Base-by-base conservation (phyloP, 345 rosid genomes). In the Salix arbutifolia region DNA sequence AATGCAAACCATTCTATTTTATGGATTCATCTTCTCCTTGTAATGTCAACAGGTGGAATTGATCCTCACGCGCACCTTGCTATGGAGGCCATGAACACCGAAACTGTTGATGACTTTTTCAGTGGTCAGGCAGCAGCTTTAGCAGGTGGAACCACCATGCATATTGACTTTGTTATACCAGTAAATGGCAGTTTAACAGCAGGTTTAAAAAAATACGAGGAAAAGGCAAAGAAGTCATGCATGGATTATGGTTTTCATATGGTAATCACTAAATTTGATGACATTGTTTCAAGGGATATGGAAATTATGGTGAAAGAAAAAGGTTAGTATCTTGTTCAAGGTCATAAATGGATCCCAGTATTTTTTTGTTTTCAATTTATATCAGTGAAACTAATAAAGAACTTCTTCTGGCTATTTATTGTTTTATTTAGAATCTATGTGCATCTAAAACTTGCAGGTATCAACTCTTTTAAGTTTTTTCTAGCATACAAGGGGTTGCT, bases 101-200 rank as follows among this genome's bases (percentile, higher is more conserved):
- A 88, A 86, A 79, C 96, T 8, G 65, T 90, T 75, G 99, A 96
- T 77, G 97, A 96, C 84, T 96, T 90, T 86, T 91, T 89, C 89
- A 92, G 92, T 85, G 98, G 99, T 80, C 99, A 96, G 86, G 97
- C 94, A 78, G 99, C 99, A 70, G 99, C 99, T 30, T 86, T 93
- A 87, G 97, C 99, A 38, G 98, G 99, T 80, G 99, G 99, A 79
- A 96, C 98, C 69, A 96, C 97, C 28, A 96, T 92, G 99, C 98
- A 93, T 78, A 93, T 96, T 69, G 98, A 96, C 84, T 92, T 93
- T 85, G 94, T 89, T 79, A 87, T 90, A 72, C 99, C 99, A 19
- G 88, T 92, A 69, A 84, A 88, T 76, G 98, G 97, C 11, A 90
- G 90, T 80, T 87, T 93, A 76, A 81, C 74, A 62, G 92, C 96